Evolutionary conservation across 306 rosid genomes (phyloP).

Genomic region (Prunus mongolica): DNA sequence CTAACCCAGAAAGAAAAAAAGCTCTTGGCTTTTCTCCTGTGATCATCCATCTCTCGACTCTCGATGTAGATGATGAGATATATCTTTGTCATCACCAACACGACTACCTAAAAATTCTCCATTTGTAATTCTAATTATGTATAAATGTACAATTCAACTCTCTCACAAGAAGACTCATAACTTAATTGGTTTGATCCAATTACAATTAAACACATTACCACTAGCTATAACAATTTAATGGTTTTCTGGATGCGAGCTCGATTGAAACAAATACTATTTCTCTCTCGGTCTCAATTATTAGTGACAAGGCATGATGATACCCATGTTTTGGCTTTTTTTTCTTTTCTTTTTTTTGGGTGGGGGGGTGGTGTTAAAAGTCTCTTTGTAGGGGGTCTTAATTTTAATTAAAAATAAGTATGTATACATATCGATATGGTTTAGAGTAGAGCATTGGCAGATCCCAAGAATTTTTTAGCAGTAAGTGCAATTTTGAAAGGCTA

Average conservation of each 20-base stretch:
- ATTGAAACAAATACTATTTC: too few species aligned
- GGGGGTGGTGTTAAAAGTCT: too few species aligned
- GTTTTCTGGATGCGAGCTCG: neutral
- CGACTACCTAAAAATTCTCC: conserved; percentile 39
- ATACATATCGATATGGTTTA: too few species aligned
- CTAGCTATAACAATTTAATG: neutral
- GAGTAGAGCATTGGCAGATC: too few species aligned
- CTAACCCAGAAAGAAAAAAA: conserved; percentile 20
- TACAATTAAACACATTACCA: neutral
- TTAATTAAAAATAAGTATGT: too few species aligned
- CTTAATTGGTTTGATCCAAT: neutral
- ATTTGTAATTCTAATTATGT: neutral
- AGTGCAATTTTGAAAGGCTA: too few species aligned
- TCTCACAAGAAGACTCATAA: neutral
- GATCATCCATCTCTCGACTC: conserved; percentile 1
- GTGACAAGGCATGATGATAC: too few species aligned
- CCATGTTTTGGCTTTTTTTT: too few species aligned
- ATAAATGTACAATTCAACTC: neutral
- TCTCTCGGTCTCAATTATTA: too few species aligned
- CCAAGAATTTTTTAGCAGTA: too few species aligned
- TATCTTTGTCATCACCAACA: conserved; percentile 27
- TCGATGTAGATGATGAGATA: conserved; percentile 29
- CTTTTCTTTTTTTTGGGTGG: too few species aligned
- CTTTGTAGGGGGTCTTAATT: too few species aligned
- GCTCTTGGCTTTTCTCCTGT: neutral